Evolutionary conservation across 345 rosid genomes (phyloP), one percentile per base, ranked within the genome.

Genomic region (Boechera stricta): DNA sequence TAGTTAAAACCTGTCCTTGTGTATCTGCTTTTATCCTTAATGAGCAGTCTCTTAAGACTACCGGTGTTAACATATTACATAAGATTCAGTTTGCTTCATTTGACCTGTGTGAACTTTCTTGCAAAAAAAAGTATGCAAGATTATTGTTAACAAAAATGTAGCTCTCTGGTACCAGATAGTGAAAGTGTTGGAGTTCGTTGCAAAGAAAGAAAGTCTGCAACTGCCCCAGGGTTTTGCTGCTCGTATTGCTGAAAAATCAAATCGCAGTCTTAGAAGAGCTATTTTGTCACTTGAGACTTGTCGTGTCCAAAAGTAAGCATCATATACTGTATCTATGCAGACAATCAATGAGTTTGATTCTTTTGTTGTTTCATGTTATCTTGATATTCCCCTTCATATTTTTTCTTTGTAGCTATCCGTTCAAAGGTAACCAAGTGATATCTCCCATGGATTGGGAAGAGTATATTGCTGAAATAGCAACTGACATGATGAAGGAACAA

Each of bases 381-480:
- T 54, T 31, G 21, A 47, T 79, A 16, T 47, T 75, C 16, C 51
- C 48, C 13, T 33, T 53, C n/a, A 61, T 49, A 29, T 52, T 33
- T 49, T 54, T 26, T 74, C 64, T 39, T 66, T 78, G 47, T 83
- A 90, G 95, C 83, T 92, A 90, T 80, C 96, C 98, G 13, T 89
- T 92, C 77, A 74, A 83, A 45, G 67, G 60, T 81, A 87, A 89
- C 82, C 99, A 92, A 81, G 84, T 69, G 66, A 92, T 95, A 68
- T 88, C 94, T 12, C 88, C 93, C 9, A 89, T 92, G 97, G 98
- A 95, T 63, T 95, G 99, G 98, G 99, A 92, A 83, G 97, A 92
- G 82, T 95, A 88, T 82, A 82, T 92, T 79, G 66, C 87, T 80
- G 94, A 90, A 86, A 84, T 95, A 78, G 88, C 96, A 70, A 85